Conservation (phyloP, 1,284 basidiomycete genomes). For the Trichosporon asahii region DNA sequence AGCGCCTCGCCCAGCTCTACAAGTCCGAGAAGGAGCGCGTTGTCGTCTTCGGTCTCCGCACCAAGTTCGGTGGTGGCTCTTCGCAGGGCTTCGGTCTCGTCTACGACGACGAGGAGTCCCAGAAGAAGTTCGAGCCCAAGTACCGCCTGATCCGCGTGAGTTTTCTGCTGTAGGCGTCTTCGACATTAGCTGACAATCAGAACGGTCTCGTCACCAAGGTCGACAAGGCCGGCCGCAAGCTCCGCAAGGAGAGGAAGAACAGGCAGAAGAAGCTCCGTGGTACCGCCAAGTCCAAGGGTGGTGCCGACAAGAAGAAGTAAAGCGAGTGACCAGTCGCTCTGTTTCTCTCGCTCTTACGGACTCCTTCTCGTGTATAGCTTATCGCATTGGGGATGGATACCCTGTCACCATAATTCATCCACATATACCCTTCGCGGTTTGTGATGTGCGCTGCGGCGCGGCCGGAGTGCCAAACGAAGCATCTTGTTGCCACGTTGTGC, state of each 20-base stretch:
- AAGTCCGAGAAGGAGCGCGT: constrained; percentile 63
- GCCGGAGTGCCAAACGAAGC: constrained; percentile 10
- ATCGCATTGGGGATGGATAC: constrained; percentile 11
- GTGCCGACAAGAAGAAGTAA: constrained; percentile 26
- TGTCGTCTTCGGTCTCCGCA: constrained; percentile 67
- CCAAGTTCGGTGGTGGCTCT: constrained; percentile 97
- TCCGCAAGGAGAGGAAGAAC: constrained; percentile 99
- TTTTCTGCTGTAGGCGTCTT: constrained; percentile 27
- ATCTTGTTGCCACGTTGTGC: neutral
- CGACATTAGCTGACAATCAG: constrained; percentile 8
- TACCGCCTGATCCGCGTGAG: constrained; percentile 91
- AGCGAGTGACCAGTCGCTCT: neutral
- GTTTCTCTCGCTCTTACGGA: constrained; percentile 9
- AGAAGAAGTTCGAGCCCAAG: constrained; percentile 96
- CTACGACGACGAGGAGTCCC: constrained; percentile 92
- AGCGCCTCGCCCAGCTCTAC: constrained; percentile 78
- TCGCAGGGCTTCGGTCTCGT: constrained; percentile 97
- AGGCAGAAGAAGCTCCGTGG: constrained; percentile 69
- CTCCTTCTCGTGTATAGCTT: constrained; percentile 11
- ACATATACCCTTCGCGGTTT: constrained; percentile 5
- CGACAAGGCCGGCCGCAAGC: constrained; percentile 86
- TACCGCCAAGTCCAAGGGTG: constrained; percentile 21
- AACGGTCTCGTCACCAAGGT: constrained; percentile 74
- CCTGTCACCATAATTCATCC: constrained; percentile 6
- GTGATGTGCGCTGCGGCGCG: constrained; percentile 11